Evolutionary conservation across 2,329 filamentous ascomycete species (phyloP).

Genomic region (Chaetomiaceae sp.): DNA sequence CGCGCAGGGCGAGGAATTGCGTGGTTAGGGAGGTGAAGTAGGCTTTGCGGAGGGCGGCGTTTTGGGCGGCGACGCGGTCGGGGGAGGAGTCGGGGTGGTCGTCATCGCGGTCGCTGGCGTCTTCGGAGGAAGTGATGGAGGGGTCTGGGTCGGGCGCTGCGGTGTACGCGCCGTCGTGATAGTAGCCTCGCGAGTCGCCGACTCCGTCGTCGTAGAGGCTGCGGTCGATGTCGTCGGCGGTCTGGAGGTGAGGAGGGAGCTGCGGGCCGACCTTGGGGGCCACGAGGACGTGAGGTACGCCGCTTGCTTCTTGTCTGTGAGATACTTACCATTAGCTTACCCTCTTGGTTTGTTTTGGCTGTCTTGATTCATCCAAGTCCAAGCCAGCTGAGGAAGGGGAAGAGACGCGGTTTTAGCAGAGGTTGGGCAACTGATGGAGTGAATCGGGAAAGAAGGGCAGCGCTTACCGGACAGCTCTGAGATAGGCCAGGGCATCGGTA

Average conservation of each 20-base stretch:
- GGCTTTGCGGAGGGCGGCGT: slow-evolving; percentile 49
- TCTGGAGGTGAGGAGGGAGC: slow-evolving; percentile 38
- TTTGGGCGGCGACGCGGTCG: slow-evolving; percentile 26
- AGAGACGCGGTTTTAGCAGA: slow-evolving; percentile 30
- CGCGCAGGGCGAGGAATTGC: slow-evolving; percentile 62
- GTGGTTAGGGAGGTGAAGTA: slow-evolving; percentile 64
- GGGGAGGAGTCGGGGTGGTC: slow-evolving; percentile 3
- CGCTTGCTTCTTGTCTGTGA: slow-evolving; percentile 66
- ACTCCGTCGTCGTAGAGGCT: slow-evolving; percentile 44
- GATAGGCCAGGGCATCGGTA: slow-evolving; percentile 63
- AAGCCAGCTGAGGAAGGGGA: slow-evolving; percentile 13
- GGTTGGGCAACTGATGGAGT: slow-evolving; percentile 10
- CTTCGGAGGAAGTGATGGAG: slow-evolving; percentile 19
- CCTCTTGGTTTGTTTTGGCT: slow-evolving; percentile 12
- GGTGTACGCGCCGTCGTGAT: slow-evolving; percentile 74
- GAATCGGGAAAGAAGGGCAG: not conserved
- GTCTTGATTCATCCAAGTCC: not conserved
- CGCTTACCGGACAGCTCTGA: slow-evolving; percentile 65
- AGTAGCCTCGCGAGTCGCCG: slow-evolving; percentile 59
- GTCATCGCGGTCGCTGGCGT: slow-evolving; percentile 26
- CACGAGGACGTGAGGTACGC: slow-evolving; percentile 66
- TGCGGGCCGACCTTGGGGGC: slow-evolving; percentile 54
- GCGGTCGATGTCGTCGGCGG: slow-evolving; percentile 31
- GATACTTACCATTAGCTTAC: slow-evolving; percentile 47
- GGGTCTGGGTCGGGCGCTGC: slow-evolving; percentile 46